Percentiles rank a stretch among this genome's conserved stretches.
Evolutionary conservation across 2,329 filamentous ascomycete species (phyloP).

Genomic region (Coleophoma crateriformis): DNA sequence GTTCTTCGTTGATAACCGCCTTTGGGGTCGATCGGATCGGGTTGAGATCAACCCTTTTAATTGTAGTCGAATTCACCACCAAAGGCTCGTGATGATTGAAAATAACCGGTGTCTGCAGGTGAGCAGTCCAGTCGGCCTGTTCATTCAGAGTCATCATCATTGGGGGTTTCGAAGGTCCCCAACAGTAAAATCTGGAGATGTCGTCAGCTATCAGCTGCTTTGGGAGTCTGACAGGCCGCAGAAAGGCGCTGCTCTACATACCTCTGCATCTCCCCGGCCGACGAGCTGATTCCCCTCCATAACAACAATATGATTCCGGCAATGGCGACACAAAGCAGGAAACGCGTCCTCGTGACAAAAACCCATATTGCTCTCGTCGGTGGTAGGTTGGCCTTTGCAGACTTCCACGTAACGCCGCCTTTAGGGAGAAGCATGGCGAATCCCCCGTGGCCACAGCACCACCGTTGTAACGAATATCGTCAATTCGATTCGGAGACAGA

Average conservation of each 20-base stretch:
- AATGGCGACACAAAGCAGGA: slow-evolving; percentile 68
- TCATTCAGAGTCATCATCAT: slow-evolving; percentile 94
- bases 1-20: slow-evolving; percentile 75
- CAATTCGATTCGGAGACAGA: slow-evolving; percentile 15
- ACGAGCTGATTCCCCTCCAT: slow-evolving; percentile 80
- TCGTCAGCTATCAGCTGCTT: slow-evolving; percentile 9
- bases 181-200: slow-evolving; percentile 81
- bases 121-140: slow-evolving; percentile 80
- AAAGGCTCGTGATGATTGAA: slow-evolving; percentile 94
- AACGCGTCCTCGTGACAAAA: slow-evolving; percentile 70
- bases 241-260: slow-evolving; percentile 30
- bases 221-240: slow-evolving; percentile 1
- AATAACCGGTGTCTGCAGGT: slow-evolving; percentile 85
- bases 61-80: slow-evolving; percentile 74
- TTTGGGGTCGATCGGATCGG: slow-evolving; percentile 73
- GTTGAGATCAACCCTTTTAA: slow-evolving; percentile 80
- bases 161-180: slow-evolving; percentile 89
- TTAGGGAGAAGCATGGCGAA: slow-evolving; percentile 81
- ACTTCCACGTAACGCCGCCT: slow-evolving; percentile 88
- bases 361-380: slow-evolving; percentile 67
- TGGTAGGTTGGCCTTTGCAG: slow-evolving; percentile 72
- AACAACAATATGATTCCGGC: slow-evolving; percentile 69
- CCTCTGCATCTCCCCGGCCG: slow-evolving; percentile 87
- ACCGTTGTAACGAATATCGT: slow-evolving; percentile 25
- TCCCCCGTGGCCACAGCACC: slow-evolving; percentile 34